These are phyloP conservation scores for Taiozyma sp. DNA, from an alignment of 1,139 yeast species.

Conservation along the genomic window DNA sequence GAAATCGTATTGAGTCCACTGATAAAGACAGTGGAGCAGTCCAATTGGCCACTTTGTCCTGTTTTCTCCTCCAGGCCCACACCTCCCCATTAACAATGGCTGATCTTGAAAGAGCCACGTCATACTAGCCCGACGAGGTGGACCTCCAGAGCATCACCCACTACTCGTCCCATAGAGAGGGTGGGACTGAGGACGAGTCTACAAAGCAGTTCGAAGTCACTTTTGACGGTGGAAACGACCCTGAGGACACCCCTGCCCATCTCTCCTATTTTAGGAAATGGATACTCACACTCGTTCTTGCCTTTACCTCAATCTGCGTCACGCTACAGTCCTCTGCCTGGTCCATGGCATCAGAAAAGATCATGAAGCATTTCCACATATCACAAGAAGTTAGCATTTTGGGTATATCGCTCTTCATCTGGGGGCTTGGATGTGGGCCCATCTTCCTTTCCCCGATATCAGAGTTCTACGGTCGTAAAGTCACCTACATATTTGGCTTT, in stretches of 20 bases:
- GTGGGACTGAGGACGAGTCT: not conserved
- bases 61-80: no score
- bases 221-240: constrained; percentile 34
- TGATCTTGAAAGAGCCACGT: not conserved
- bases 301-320: constrained; percentile 40
- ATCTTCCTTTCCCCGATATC: constrained; percentile 74
- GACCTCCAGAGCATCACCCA: constrained; percentile 12
- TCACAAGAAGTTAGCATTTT: constrained; percentile 54
- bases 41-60: no score
- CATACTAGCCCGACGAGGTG: constrained; percentile 14
- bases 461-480: constrained; percentile 69
- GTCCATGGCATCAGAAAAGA: constrained; percentile 46
- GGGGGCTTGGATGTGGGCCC: constrained; percentile 77
- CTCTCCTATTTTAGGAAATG: constrained; percentile 40
- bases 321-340: constrained; percentile 52
- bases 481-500: constrained; percentile 58
- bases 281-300: constrained; percentile 45
- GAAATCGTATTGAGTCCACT: no score
- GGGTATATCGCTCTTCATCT: constrained; percentile 61
- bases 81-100: not conserved
- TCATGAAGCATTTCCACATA: constrained; percentile 43
- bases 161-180: constrained; percentile 5
- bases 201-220: constrained; percentile 22
- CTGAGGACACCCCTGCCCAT: constrained; percentile 40
- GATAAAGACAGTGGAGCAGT: not conserved